Evolutionary conservation across 305 asterid species (phyloP), one percentile per base, ranked within the genome.

Genomic region (Striga hermonthica): DNA sequence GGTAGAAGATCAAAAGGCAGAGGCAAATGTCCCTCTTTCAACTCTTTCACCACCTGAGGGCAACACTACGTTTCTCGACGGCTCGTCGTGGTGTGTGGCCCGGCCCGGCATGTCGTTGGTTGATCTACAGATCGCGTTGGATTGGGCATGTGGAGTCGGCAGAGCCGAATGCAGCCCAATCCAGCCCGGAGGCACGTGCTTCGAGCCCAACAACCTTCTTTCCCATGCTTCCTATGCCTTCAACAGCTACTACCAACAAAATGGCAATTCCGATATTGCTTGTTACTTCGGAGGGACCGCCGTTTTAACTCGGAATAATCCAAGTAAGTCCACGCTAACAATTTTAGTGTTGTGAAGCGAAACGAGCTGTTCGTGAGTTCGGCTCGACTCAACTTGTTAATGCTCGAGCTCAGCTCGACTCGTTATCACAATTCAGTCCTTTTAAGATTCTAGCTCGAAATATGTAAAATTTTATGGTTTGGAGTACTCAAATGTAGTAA

Each of bases 261-360:
- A 87, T 76, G 96, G 96, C 36, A 84, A 90, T 71, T 62, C 72
- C 55, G 89, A 80, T 48, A 72, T 88, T 68, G 96, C 97, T 57
- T 90, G 97, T 83, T 70, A 86, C 68, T 90, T 90, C 74, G 96
- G 97, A 49, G 96, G 97, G 37, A 79, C 95, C 15, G 96, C 95
- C 13, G 16, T 36, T 40, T 40, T 86, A 6, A 88, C 88, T 40
- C 79, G 28, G 43, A 66, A 31, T 41, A 78, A 90, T 75, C 97
- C 97, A 3, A 85, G 95, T 90, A 22, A 80, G 87, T 39, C 3
- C 9, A 5, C 6, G n/a, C n/a, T n/a, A n/a, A n/a, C n/a, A n/a
- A n/a, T n/a, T n/a, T n/a, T n/a, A n/a, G n/a, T n/a, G n/a, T 39
- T 5, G 6, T 39, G 0, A 39, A 4, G 1, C 6, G 9, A 39